Evolutionary conservation across 2,329 filamentous ascomycete genomes (phyloP).

Genomic region (Claviceps cyperi): DNA sequence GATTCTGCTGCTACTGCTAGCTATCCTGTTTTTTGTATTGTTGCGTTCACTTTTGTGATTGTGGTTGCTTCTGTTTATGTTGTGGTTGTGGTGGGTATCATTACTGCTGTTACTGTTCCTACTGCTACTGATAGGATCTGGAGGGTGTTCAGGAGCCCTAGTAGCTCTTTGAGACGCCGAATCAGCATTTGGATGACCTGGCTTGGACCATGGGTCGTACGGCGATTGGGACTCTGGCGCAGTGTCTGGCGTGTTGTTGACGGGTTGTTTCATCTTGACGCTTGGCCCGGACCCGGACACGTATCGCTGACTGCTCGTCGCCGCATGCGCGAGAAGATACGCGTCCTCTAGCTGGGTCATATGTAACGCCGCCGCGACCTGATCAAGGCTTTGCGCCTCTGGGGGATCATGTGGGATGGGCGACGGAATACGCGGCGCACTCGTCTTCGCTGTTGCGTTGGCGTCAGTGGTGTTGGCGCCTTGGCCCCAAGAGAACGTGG

Average conservation of each 20-base stretch:
- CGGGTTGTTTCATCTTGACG: constrained; percentile 11
- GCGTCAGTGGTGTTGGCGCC: neutral
- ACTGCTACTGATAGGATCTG: constrained; percentile 1
- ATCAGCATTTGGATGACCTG: constrained; percentile 13
- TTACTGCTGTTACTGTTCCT: neutral
- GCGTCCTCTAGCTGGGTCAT: constrained; percentile 4
- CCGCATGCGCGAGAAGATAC: constrained; percentile 4
- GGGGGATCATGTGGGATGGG: neutral
- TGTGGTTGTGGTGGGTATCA: neutral
- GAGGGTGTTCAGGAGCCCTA: constrained; percentile 4
- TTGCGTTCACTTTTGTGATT: neutral
- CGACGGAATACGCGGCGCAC: constrained; percentile 1
- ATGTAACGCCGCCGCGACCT: neutral
- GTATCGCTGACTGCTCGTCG: constrained; percentile 12
- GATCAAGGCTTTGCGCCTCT: constrained; percentile 1
- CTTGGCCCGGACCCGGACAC: constrained; percentile 10
- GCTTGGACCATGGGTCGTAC: constrained; percentile 15
- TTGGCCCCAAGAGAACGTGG: neutral
- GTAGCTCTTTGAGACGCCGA: constrained; percentile 1
- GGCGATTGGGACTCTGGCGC: constrained; percentile 15
- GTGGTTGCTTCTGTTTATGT: neutral
- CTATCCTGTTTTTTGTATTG: neutral
- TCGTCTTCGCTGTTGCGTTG: neutral
- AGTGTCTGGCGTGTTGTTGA: constrained; percentile 13
- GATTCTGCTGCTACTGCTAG: neutral